A percentile compares a stretch with the other conserved stretches of the same genome.
These are phyloP conservation scores for Penicillium sp. DNA, from an alignment of 2,329 filamentous ascomycete genomes.

Conservation along the genomic window DNA sequence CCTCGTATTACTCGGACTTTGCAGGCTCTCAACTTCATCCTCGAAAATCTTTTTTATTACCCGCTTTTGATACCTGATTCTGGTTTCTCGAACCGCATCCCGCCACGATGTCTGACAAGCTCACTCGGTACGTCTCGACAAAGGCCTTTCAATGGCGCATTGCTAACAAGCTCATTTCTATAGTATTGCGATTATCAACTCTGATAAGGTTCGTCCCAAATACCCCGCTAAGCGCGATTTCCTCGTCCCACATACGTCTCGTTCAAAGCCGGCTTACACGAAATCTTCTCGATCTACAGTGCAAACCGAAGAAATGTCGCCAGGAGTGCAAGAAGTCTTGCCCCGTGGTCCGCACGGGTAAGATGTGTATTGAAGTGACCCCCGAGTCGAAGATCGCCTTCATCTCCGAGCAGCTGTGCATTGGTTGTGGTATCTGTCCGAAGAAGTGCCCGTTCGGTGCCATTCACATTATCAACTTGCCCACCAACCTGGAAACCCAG, in stretches of 20 bases:
- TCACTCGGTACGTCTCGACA: conserved; percentile 73
- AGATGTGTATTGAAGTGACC: conserved; percentile 93
- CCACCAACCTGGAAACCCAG: conserved; percentile 96
- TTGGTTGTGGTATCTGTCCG: conserved; percentile 98
- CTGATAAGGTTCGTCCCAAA: conserved; percentile 74
- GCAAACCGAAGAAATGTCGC: conserved; percentile 96
- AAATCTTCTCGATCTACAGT: conserved; percentile 52
- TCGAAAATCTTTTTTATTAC: conserved; percentile 18
- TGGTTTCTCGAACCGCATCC: conserved; percentile 22
- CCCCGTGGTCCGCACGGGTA: conserved; percentile 93
- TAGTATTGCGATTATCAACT: conserved; percentile 98
- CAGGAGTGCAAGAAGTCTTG: conserved; percentile 99
- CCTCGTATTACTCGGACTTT: conserved; percentile 1
- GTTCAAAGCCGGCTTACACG: conserved; percentile 41
- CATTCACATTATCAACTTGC: conserved; percentile 99
- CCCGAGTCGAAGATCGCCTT: conserved; percentile 91
- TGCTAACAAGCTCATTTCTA: conserved; percentile 18
- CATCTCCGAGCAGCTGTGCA: conserved; percentile 93
- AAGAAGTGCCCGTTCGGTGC: conserved; percentile 99
- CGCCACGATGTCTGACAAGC: conserved; percentile 79
- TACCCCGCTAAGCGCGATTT: conserved; percentile 39
- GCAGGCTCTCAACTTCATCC: conserved; percentile 2
- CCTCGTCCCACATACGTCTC: conserved; percentile 28
- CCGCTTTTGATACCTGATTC: conserved; percentile 8
- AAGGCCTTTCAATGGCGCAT: not conserved